A percentile compares a stretch with the other conserved stretches of the same genome.
Evolutionary conservation across 2,329 filamentous ascomycete species (phyloP).

Genomic region (Hymenoscyphus salicellus): DNA sequence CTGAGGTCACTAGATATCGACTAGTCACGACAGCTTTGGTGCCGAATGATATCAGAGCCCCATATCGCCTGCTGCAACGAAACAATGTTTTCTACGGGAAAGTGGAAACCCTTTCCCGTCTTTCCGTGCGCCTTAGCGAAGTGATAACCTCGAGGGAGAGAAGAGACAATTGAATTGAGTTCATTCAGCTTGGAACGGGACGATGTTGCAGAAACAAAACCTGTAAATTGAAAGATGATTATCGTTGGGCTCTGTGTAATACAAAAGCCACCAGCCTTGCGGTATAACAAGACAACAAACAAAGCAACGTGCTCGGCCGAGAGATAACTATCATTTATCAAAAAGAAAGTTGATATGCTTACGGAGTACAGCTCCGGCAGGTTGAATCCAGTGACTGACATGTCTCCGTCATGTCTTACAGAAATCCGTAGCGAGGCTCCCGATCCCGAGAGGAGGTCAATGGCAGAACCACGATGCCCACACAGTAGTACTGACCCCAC

Average conservation of each 20-base stretch:
- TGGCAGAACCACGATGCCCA: slow-evolving; percentile 6
- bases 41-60: background rate
- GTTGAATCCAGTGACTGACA: slow-evolving; percentile 2
- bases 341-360: background rate
- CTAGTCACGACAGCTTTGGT: background rate
- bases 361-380: background rate
- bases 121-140: too few relatives aligned
- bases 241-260: too few relatives aligned
- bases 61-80: background rate
- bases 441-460: slow-evolving; percentile 1
- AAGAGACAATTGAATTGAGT: too few relatives aligned
- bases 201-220: too few relatives aligned
- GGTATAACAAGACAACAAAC: background rate
- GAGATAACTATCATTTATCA: background rate
- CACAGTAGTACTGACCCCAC: slow-evolving; percentile 1
- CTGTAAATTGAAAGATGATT: too few relatives aligned
- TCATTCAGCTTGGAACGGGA: too few relatives aligned
- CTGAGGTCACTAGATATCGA: background rate
- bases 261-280: too few relatives aligned
- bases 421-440: background rate
- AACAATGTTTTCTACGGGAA: background rate
- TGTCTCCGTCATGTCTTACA: background rate
- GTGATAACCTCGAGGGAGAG: too few relatives aligned
- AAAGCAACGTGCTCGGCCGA: background rate
- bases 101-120: too few relatives aligned